Evolutionary conservation across 176 grass and related monocot genomes (phyloP), one percentile per base, ranked within the genome.

Genomic region (Luzula sylvatica): DNA sequence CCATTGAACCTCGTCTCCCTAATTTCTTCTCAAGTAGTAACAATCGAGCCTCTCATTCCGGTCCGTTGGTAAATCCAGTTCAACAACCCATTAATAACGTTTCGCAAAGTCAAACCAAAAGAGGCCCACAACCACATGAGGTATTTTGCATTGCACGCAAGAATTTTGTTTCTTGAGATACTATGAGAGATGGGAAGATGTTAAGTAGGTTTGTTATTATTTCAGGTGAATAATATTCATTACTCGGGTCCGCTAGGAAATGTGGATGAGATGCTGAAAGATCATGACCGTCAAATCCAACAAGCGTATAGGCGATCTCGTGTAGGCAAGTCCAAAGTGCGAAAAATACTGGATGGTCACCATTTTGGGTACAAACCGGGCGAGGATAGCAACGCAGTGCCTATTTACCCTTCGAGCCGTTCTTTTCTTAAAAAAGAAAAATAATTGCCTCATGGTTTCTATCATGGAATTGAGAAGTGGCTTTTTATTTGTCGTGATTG

Each of bases 201-300:
- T 7, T 3, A 52, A 55, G 1, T n/a, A 12, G 27, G 32, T 40
- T 13, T 11, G 16, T 2, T 46, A 43, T 52, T 22, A 68, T 23
- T 28, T 53, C 78, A 98, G 82, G 78, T 78, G 45, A 92, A 69
- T 59, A 98, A 92, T 55, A 92, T 92, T 27, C 93, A 92, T 66
- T 83, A 92, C 65, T 98, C 93, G 1, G 93, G 93, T 20, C 93
- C 93, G 2, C 75, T 98, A 15, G 56, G 81, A 21, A 90, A 87
- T 32, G 86, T 78, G 0, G 93, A 98, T 32, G 71, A 87, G 57
- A 98, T 98, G 75, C 78, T 98, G 70, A 98, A 98, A 78, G 86
- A 98, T 30, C 87, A 98, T 21, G 93, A 98, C 53, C 81, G 86
- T 28, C 86, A 98, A 11, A 98, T 98, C 56, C 81, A 87, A 61